Evolutionary conservation across 495 filamentous ascomycete species (phyloP).

Genomic region (Daldinia loculata): DNA sequence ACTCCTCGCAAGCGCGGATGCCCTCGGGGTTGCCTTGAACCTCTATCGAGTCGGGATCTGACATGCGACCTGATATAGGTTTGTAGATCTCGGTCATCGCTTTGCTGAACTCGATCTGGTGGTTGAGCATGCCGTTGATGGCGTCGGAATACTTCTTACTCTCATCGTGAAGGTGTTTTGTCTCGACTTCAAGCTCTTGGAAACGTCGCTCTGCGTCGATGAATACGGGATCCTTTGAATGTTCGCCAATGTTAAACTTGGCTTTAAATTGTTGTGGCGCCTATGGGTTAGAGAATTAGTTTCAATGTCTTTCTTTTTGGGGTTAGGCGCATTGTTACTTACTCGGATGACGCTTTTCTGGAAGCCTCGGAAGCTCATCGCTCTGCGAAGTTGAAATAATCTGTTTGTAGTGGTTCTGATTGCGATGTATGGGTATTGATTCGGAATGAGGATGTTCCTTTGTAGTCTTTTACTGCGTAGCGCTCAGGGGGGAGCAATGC

Average conservation of each 20-base stretch:
- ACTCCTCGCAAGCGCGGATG: slow-evolving; percentile 95
- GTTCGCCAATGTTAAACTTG: slow-evolving; percentile 93
- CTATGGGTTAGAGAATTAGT: slow-evolving; percentile 51
- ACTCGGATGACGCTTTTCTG: slow-evolving; percentile 86
- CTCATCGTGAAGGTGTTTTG: slow-evolving; percentile 94
- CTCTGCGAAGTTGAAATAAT: slow-evolving; percentile 21
- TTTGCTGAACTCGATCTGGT: slow-evolving; percentile 98
- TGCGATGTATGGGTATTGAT: slow-evolving; percentile 14
- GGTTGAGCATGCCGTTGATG: slow-evolving; percentile 97
- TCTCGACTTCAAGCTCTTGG: slow-evolving; percentile 91
- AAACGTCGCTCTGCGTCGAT: slow-evolving; percentile 94
- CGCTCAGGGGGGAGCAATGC: slow-evolving; percentile 12
- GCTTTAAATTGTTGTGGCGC: slow-evolving; percentile 91
- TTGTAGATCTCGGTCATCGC: slow-evolving; percentile 96
- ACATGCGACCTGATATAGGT: slow-evolving; percentile 94
- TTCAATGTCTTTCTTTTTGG: slow-evolving; percentile 1
- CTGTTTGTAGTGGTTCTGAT: slow-evolving; percentile 9
- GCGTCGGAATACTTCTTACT: slow-evolving; percentile 95
- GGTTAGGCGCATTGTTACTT: slow-evolving; percentile 47
- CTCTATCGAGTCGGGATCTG: slow-evolving; percentile 85
- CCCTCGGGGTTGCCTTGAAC: slow-evolving; percentile 91
- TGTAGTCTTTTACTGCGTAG: slow-evolving; percentile 4
- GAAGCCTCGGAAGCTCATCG: slow-evolving; percentile 97
- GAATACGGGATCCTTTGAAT: slow-evolving; percentile 94
- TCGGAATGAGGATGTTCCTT: slow-evolving; percentile 17